Evolutionary conservation across 495 filamentous ascomycete genomes (phyloP), one percentile per base, ranked within the genome.

Genomic region (Xylaria castorea): DNA sequence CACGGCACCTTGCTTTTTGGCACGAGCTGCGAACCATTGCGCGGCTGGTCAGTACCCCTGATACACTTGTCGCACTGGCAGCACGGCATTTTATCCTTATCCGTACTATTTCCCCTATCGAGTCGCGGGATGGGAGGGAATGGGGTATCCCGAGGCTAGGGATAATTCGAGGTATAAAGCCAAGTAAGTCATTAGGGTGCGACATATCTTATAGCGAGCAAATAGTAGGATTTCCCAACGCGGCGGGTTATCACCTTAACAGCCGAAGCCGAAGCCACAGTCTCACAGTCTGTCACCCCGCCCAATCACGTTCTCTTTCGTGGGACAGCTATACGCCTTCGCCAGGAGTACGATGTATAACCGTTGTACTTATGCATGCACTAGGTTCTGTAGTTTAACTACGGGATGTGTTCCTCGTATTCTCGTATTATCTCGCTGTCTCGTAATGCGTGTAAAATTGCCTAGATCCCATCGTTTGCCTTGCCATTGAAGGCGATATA

Each of bases 21-120:
- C 30, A 66, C 42, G 20, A 3, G 22, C 36, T 71, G n/a, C 69
- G 32, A 71, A 51, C 25, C 55, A 70, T 36, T 44, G 30, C 2
- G 27, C 12, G 68, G 55, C 22, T 62, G 42, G 57, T 25, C 1
- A 38, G 53, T 22, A 34, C 11, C 57, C 40, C 57, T 57, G 48
- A 50, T 55, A 61, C 57, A 70, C 11, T n/a, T 32, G 68, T 70
- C 20, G 55, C 57, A 70, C 55, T 27, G n/a, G 48, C 67, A 69
- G 9, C 30, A 67, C 2, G 22, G 38, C 38, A 64, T 44, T 30
- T 44, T 27, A 44, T 44, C 61, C 61, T 22, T 42, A 27, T 42
- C 12, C 61, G 8, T 7, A 38, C 5, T 2, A 36, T 53, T 11
- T 27, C 46, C 6, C 30, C 34, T 27, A 36, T 57, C 34, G 50